Conservation (phyloP, 192 early-diverging fungal genomes). For the Linnemannia hyalina region DNA sequence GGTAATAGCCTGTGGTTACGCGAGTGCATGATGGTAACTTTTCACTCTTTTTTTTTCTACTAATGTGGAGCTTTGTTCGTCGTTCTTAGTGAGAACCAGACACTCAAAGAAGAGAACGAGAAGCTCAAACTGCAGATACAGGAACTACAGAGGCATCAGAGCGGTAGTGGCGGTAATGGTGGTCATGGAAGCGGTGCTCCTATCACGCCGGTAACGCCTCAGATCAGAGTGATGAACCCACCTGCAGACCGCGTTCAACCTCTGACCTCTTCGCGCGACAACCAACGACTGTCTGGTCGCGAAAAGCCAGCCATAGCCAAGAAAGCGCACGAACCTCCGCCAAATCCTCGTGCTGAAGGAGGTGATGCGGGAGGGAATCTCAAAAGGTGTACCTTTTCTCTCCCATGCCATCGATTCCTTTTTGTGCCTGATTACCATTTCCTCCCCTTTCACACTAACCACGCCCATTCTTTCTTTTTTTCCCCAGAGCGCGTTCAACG, state of each 20-base stretch:
- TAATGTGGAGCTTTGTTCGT: neutral
- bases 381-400: neutral
- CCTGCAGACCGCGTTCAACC: neutral
- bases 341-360: neutral
- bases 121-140: constrained; percentile 18
- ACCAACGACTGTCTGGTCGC: neutral
- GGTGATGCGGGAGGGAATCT: neutral
- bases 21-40: too few relatives aligned
- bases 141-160: neutral
- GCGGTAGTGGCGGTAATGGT: neutral
- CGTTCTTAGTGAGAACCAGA: constrained; percentile 16
- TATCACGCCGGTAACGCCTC: neutral
- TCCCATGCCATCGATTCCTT: neutral
- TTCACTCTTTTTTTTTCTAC: neutral
- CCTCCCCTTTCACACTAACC: neutral
- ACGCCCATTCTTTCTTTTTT: neutral
- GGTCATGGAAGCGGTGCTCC: neutral
- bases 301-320: neutral
- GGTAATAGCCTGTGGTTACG: constrained; percentile 5
- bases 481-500: constrained; percentile 16
- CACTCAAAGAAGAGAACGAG: constrained; percentile 32
- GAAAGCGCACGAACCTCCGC: neutral
- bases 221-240: neutral
- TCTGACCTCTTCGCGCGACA: neutral
- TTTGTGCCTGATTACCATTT: neutral